Conservation (phyloP, 257 asterid species). For the Jasminum sambac region DNA sequence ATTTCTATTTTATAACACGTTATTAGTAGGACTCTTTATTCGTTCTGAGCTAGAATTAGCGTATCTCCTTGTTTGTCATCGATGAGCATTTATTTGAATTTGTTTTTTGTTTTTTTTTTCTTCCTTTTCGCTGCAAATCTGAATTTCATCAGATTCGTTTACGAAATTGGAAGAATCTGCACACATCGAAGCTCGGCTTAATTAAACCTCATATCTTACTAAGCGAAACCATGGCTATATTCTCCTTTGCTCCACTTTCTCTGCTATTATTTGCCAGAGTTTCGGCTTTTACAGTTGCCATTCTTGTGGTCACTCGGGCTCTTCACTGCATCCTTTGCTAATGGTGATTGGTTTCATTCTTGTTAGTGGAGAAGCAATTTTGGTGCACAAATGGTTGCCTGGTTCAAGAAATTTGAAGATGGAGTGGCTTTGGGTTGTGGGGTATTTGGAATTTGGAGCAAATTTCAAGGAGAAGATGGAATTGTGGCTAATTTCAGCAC, state of each 20-base stretch:
- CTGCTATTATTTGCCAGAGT: constrained; percentile 59
- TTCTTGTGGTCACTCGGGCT: constrained; percentile 73
- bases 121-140: too few species aligned
- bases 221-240: constrained; percentile 42
- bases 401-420: constrained; percentile 82
- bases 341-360: constrained; percentile 94
- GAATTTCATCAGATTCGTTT: too few species aligned
- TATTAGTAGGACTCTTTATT: too few species aligned
- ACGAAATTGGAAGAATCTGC: too few species aligned
- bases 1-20: too few species aligned
- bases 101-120: too few species aligned
- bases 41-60: too few species aligned
- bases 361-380: constrained; percentile 88
- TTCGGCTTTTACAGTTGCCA: constrained; percentile 61
- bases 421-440: constrained; percentile 90
- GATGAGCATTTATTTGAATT: too few species aligned
- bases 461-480: constrained; percentile 74
- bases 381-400: constrained; percentile 86
- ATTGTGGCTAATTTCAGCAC: constrained; percentile 81
- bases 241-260: constrained; percentile 35
- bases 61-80: too few species aligned
- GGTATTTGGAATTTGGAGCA: constrained; percentile 85
- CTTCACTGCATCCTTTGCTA: constrained; percentile 73
- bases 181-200: neutral
- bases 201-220: constrained; percentile 12